phyloP scores from a whole-genome alignment of 164 flowering plant genomes.

The Hamamelis virginiana region DNA sequence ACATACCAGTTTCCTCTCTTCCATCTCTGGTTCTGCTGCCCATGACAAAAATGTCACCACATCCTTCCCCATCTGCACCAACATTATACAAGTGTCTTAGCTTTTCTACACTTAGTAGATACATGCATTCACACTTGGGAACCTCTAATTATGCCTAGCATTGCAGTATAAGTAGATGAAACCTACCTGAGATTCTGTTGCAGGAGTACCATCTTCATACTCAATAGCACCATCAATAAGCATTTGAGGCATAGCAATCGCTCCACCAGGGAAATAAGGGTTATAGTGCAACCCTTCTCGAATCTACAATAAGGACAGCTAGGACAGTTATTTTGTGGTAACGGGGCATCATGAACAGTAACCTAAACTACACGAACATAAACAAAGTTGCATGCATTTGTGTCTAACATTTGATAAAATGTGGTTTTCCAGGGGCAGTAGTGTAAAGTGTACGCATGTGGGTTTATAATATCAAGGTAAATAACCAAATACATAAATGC shows the following conservation, averaged over 20 bases:
- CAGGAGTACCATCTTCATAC: constrained; percentile 87
- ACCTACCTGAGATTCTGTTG: constrained; percentile 85
- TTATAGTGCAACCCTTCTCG: constrained; percentile 85
- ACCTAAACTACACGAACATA: too few relatives aligned
- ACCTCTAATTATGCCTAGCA: neutral
- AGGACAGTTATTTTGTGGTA: neutral
- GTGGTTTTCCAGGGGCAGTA: neutral
- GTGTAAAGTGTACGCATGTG: neutral
- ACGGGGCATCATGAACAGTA: neutral
- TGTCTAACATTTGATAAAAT: neutral
- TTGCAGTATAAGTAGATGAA: neutral
- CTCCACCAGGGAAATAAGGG: constrained; percentile 96
- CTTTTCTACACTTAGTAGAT: neutral
- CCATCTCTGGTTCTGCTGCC: constrained; percentile 98
- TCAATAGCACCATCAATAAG: constrained; percentile 89
- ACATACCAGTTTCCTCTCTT: constrained; percentile 81
- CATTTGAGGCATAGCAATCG: constrained; percentile 98
- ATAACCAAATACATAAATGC: neutral
- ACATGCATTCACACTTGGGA: neutral
- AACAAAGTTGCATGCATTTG: too few relatives aligned
- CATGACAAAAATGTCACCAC: constrained; percentile 72
- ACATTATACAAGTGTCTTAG: constrained; percentile 4
- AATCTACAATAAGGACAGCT: constrained; percentile 37
- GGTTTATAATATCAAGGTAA: neutral
- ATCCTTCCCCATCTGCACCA: constrained; percentile 85